Evolutionary conservation across 768 basidiomycete species (phyloP).

Genomic region (Candolleomyces aberdarensis): DNA sequence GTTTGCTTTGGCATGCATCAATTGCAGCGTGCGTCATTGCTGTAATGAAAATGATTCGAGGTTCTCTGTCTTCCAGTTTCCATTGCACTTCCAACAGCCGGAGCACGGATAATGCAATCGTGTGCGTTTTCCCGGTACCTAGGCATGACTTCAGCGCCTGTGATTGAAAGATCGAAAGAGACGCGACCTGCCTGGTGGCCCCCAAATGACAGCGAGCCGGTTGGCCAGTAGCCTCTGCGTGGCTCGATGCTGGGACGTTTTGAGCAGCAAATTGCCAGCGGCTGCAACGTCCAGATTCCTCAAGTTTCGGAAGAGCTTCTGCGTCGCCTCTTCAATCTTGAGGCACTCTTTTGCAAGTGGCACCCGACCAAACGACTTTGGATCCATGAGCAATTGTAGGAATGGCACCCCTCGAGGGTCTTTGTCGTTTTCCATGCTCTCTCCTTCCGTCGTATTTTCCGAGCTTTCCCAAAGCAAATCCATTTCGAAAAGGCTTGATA

Average conservation of each 20-base stretch:
- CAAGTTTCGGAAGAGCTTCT: conserved; percentile 38
- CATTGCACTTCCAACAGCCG: conserved; percentile 42
- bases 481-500: conserved; percentile 43
- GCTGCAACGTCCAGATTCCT: conserved; percentile 27
- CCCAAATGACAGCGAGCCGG: conserved; percentile 47
- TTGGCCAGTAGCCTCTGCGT: conserved; percentile 40
- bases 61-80: conserved; percentile 23
- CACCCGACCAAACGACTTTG: conserved; percentile 34
- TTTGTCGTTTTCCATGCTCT: conserved; percentile 10
- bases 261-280: conserved; percentile 40
- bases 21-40: conserved; percentile 55
- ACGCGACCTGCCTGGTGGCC: conserved; percentile 39
- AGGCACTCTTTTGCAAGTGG: conserved; percentile 23
- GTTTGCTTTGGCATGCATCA: conserved; percentile 42
- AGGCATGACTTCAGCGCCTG: not conserved
- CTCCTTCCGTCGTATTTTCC: not conserved
- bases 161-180: not conserved
- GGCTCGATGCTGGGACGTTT: conserved; percentile 45
- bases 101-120: conserved; percentile 43
- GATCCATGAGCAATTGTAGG: conserved; percentile 42
- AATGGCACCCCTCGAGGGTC: conserved; percentile 32
- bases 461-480: conserved; percentile 34
- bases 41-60: conserved; percentile 43
- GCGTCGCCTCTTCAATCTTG: conserved; percentile 35
- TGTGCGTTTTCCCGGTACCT: conserved; percentile 56